Evolutionary conservation across 2,329 filamentous ascomycete genomes (phyloP).

Genomic region (Capronia coronata): DNA sequence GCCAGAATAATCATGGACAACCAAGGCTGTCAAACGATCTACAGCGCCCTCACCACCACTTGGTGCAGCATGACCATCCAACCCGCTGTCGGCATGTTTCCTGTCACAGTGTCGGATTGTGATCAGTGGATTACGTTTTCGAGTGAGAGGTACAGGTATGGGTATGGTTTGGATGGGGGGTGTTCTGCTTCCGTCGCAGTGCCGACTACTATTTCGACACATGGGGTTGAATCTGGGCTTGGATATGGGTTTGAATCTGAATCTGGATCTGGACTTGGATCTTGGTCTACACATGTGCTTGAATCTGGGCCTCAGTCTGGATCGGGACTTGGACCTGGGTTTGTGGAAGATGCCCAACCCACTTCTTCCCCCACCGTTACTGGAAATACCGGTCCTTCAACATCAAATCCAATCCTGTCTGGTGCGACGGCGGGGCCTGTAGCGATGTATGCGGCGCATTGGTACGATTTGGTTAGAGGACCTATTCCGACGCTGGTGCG

Average conservation of each 20-base stretch:
- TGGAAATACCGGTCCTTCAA: not conserved
- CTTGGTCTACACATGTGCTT: no score
- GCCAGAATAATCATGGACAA: conserved; percentile 18
- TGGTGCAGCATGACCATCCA: conserved; percentile 21
- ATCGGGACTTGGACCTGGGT: not conserved
- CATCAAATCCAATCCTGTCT: not conserved
- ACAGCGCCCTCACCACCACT: conserved; percentile 17
- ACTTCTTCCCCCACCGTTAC: no score
- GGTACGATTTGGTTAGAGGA: conserved; percentile 19
- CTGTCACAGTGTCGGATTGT: conserved; percentile 24
- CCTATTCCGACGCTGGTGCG: conserved; percentile 15
- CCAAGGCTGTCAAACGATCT: conserved; percentile 26
- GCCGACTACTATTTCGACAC: not conserved
- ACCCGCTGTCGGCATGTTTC: conserved; percentile 13
- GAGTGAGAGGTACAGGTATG: conserved; percentile 18
- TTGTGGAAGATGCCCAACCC: no score
- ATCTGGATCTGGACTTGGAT: not conserved
- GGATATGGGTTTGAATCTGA: no score
- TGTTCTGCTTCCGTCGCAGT: not conserved
- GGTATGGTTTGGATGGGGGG: conserved; percentile 6
- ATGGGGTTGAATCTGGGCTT: not conserved
- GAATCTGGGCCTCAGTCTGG: not conserved
- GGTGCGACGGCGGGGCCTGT: not conserved
- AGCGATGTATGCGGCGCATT: conserved; percentile 22
- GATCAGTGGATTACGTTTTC: conserved; percentile 26